Conservation (phyloP, 2,329 filamentous ascomycete species). For the Cladophialophora bantiana region DNA sequence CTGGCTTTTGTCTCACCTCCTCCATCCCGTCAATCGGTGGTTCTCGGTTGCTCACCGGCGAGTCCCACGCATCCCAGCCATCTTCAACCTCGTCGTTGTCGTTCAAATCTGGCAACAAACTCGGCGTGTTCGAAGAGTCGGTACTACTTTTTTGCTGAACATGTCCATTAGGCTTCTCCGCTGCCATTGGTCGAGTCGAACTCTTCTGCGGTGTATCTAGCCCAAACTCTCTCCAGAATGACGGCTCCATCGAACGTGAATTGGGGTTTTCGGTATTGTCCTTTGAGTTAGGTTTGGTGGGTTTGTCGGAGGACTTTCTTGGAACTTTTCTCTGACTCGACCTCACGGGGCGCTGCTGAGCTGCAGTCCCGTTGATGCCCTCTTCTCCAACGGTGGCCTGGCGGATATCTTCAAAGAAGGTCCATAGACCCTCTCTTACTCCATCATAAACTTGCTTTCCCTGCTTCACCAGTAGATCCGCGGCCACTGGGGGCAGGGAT, state of each 20-base stretch:
- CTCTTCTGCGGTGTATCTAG: conserved; percentile 55
- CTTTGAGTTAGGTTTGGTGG: not conserved
- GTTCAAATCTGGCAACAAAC: conserved; percentile 34
- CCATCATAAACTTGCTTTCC: conserved; percentile 85
- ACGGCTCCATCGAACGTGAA: conserved; percentile 49
- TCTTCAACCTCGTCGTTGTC: conserved; percentile 56
- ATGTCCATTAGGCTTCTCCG: conserved; percentile 35
- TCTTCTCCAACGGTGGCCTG: conserved; percentile 97
- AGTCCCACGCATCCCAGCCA: conserved; percentile 64
- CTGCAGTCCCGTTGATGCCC: conserved; percentile 64
- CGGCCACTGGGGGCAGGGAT: conserved; percentile 54
- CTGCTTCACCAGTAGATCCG: conserved; percentile 61
- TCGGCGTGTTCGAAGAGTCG: conserved; percentile 37
- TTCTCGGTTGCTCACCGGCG: conserved; percentile 44
- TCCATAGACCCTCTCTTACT: conserved; percentile 87
- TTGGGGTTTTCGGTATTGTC: conserved; percentile 5
- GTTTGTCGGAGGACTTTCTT: conserved; percentile 51
- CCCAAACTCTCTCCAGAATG: conserved; percentile 61
- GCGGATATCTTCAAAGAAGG: conserved; percentile 91
- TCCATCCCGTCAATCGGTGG: not conserved
- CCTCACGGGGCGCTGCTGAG: conserved; percentile 44
- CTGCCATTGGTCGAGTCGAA: conserved; percentile 37
- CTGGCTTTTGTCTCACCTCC: conserved; percentile 10
- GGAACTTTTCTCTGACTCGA: conserved; percentile 47
- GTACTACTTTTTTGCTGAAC: conserved; percentile 34